phyloP scores from a whole-genome alignment of 257 asterid genomes.

The Plantago elongata region DNA sequence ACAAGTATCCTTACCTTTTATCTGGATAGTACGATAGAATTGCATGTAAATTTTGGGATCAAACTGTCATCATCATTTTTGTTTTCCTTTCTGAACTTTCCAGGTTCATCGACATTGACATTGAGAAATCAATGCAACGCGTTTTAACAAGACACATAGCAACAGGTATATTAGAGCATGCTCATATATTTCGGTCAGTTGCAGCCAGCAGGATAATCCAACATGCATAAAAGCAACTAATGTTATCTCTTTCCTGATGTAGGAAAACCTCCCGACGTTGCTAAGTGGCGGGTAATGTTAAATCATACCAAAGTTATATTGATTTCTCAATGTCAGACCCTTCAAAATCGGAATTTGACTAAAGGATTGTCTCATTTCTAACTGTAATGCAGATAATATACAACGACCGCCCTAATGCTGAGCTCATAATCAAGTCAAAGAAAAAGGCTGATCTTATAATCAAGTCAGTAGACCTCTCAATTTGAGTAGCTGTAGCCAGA shows the following conservation, averaged over 20 bases:
- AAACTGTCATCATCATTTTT: not conserved
- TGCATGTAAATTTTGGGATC: no score
- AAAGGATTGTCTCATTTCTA: conserved; percentile 15
- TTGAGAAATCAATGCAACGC: conserved; percentile 80
- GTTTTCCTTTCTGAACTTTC: not conserved
- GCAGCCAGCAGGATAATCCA: not conserved
- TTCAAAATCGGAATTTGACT: conserved; percentile 7
- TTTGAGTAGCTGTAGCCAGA: conserved; percentile 21
- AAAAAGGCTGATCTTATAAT: conserved; percentile 69
- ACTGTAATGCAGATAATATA: conserved; percentile 57
- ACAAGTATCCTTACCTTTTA: no score
- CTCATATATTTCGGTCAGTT: conserved; percentile 2
- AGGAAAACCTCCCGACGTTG: conserved; percentile 81
- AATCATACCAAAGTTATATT: not conserved
- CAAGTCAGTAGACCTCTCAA: conserved; percentile 57
- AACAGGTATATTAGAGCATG: conserved; percentile 49
- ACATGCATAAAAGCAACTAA: conserved; percentile 12
- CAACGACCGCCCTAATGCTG: conserved; percentile 90
- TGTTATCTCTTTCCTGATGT: conserved; percentile 19
- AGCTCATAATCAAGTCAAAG: conserved; percentile 68
- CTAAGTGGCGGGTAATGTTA: conserved; percentile 76
- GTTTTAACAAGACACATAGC: conserved; percentile 76
- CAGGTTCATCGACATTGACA: conserved; percentile 85
- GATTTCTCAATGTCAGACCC: not conserved
- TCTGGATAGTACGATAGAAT: no score